Evolutionary conservation across 1,284 basidiomycete species (phyloP), one percentile per base, ranked within the genome.

Genomic region (Pholiota adiposa): DNA sequence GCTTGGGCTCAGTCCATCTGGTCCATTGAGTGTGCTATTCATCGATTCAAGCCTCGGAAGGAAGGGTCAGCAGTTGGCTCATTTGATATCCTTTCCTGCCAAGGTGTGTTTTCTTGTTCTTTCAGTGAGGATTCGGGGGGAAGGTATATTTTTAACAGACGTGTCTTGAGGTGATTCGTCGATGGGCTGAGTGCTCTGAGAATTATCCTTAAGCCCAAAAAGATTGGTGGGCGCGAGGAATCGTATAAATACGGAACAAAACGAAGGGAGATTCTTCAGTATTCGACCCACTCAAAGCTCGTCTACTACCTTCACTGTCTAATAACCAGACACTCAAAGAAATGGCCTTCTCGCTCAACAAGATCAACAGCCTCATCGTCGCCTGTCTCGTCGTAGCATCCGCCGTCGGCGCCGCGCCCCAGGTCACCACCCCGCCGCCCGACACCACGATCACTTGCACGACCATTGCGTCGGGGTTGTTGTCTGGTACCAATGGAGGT

Each of bases 401-500:
- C 1, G 16, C 40, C 12, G 51, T 40, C 19, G 36, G 23, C n/a
- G 55, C 48, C 4, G 16, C 36, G 11, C 55, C 55, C 19, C 55
- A 56, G 25, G 19, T n/a, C 6, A 50, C 55, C 9, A 36, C 55
- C n/a, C 55, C 55, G 14, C 41, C 54, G n/a, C 44, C 44, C n/a
- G n/a, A n/a, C n/a, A n/a, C n/a, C 9, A 27, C 48, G 4, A 48
- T 51, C 34, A 51, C 36, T n/a, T 56, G 55, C 34, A 48, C 55
- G 9, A 56, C 55, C 11, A 51, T 56, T 27, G 55, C 55, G 9
- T 38, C 46, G 41, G 55, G 55, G 4, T 16, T 56, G 6, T 34
- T 56, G 14, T 56, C 55, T 12, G 55, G 55, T 12, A 49, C 46
- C n/a, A 56, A 56, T 25, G 55, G 48, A 8, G 55, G 55, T 51